phyloP scores from a whole-genome alignment of 768 basidiomycete genomes.

The Pisolithus tinctorius region DNA sequence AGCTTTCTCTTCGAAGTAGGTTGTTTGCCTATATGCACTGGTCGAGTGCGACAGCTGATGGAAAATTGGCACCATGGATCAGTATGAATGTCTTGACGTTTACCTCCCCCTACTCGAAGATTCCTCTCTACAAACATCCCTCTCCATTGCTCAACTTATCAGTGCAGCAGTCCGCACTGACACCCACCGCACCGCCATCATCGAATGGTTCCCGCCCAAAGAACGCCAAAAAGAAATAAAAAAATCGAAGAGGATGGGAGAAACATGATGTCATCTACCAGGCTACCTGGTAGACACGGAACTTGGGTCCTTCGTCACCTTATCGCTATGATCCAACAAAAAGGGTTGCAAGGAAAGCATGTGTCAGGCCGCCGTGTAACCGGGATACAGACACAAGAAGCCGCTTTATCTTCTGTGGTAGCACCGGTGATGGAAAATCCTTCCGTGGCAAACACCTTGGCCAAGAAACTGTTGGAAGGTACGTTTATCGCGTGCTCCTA shows the following conservation, averaged over 20 bases:
- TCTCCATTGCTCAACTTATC: constrained; percentile 55
- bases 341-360: constrained; percentile 47
- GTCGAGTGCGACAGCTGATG: not conserved
- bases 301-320: constrained; percentile 57
- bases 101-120: constrained; percentile 59
- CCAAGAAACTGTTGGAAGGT: constrained; percentile 36
- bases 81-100: constrained; percentile 58
- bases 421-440: constrained; percentile 60
- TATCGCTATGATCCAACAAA: constrained; percentile 37
- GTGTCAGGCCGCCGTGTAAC: not conserved
- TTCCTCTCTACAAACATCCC: constrained; percentile 33
- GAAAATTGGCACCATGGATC: not conserved
- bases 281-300: constrained; percentile 38
- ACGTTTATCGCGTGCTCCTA: constrained; percentile 24
- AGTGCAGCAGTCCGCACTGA: constrained; percentile 43
- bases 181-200: constrained; percentile 42
- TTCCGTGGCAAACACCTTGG: constrained; percentile 41
- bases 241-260: constrained; percentile 67
- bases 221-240: constrained; percentile 52
- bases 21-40: not conserved
- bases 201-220: constrained; percentile 55
- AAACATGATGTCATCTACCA: constrained; percentile 38
- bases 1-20: constrained; percentile 55
- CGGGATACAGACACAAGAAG: constrained; percentile 51
- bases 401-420: constrained; percentile 56